phyloP scores from a whole-genome alignment of 257 asterid species.

The Solanum bulbocastanum region DNA sequence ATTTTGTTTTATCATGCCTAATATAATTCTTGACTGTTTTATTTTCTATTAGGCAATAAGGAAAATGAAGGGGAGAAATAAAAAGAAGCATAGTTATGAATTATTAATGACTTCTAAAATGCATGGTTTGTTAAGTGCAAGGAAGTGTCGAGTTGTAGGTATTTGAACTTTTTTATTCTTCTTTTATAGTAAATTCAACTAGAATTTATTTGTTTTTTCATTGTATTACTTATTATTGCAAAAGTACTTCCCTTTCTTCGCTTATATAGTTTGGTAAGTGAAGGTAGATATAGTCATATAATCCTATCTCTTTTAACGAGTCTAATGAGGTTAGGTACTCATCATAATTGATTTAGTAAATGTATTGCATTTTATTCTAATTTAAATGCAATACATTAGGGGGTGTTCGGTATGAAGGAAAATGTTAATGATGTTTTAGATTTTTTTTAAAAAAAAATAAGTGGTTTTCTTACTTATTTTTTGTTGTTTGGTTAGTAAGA shows the following conservation, averaged over 20 bases:
- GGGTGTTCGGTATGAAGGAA: neutral
- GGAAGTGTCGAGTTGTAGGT: neutral
- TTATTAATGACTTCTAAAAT: neutral
- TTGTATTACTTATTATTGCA: neutral
- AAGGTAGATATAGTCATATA: neutral
- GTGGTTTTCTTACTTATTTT: neutral
- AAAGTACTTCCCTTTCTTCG: neutral
- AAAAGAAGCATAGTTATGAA: neutral
- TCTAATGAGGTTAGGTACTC: neutral
- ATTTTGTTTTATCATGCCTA: neutral
- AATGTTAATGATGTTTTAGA: neutral
- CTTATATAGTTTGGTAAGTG: neutral
- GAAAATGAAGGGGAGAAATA: neutral
- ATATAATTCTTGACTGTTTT: neutral
- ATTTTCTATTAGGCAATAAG: neutral
- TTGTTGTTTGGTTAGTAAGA: neutral
- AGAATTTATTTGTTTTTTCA: neutral
- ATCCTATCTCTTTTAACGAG: neutral
- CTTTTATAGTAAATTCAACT: neutral
- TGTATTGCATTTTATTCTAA: neutral
- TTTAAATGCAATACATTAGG: neutral
- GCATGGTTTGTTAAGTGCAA: neutral
- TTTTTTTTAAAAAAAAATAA: neutral
- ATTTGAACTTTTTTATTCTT: neutral
- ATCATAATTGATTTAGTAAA: neutral